Conservation (phyloP, 306 rosid species). For the Cucumis sativus region DNA sequence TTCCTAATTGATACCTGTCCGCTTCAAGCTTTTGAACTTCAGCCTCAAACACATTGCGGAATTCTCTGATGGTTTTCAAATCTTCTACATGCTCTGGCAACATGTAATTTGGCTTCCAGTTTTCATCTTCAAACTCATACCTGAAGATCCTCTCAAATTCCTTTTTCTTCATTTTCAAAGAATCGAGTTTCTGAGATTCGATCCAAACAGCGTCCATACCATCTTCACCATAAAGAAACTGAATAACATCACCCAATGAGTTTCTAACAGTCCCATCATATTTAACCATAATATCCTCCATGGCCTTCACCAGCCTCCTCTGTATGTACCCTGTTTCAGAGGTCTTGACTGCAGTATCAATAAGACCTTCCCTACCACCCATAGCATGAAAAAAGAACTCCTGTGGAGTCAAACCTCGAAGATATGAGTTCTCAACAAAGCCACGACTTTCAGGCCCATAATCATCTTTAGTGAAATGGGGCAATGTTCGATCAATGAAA, state of each 20-base stretch:
- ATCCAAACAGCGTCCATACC: constrained; percentile 99
- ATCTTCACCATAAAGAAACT: constrained; percentile 96
- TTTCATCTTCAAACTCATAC: constrained; percentile 82
- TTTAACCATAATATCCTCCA: constrained; percentile 99
- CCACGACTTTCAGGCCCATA: constrained; percentile 99
- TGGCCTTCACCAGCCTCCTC: constrained; percentile 95
- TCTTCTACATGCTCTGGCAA: constrained; percentile 90
- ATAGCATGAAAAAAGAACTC: constrained; percentile 99
- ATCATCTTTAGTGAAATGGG: constrained; percentile 94
- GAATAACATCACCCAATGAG: constrained; percentile 95
- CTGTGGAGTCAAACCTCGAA: constrained; percentile 94
- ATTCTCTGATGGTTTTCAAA: constrained; percentile 88
- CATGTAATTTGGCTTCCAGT: constrained; percentile 96
- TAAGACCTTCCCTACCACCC: constrained; percentile 99
- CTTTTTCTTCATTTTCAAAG: constrained; percentile 76
- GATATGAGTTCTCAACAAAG: constrained; percentile 92
- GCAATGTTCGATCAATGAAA: constrained; percentile 84
- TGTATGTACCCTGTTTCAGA: constrained; percentile 99
- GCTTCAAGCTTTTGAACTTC: constrained; percentile 86
- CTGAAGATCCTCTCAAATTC: constrained; percentile 76
- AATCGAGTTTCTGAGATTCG: constrained; percentile 89
- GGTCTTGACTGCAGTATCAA: constrained; percentile 97
- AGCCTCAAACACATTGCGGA: constrained; percentile 93
- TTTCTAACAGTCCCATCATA: constrained; percentile 98
- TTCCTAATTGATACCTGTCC: constrained; percentile 74